These are phyloP conservation scores for Alternaria alternata DNA, from an alignment of 2,329 filamentous ascomycete genomes.

Conservation along the genomic window DNA sequence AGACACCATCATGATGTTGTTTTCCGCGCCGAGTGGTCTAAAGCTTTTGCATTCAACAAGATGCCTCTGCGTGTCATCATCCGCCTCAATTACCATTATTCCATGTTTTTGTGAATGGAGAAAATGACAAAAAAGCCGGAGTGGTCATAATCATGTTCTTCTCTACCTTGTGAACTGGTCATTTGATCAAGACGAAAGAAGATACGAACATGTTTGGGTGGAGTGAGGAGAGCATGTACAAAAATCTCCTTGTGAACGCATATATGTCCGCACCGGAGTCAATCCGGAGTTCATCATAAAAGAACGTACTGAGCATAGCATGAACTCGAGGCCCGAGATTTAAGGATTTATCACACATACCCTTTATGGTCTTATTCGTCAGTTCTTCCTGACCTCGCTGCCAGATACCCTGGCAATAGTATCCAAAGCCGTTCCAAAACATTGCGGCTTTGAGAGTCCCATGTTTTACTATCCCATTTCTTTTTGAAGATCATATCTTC, in stretches of 20 bases:
- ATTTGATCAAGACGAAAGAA: neutral
- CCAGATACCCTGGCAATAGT: neutral
- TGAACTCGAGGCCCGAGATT: no score
- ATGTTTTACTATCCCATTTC: neutral
- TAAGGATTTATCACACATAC: no score
- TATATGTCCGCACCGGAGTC: no score
- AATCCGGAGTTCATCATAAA: no score
- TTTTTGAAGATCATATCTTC: constrained; percentile 48
- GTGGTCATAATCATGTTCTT: neutral
- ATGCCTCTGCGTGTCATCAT: neutral
- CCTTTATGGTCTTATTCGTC: no score
- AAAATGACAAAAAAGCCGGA: neutral
- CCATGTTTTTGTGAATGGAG: neutral
- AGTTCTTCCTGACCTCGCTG: neutral
- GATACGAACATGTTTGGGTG: neutral
- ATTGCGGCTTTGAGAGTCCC: neutral
- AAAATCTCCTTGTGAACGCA: no score
- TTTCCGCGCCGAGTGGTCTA: no score
- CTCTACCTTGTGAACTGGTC: neutral
- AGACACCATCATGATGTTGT: no score
- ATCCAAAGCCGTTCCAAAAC: neutral
- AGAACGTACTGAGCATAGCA: no score
- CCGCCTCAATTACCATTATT: neutral
- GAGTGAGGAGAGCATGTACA: neutral
- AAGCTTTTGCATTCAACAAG: no score